A percentile compares a stretch with the other conserved stretches of the same genome.
Conservation (phyloP, 225 moss, liverwort and hornwort genomes). For the Physcomitrellopsis africana region DNA sequence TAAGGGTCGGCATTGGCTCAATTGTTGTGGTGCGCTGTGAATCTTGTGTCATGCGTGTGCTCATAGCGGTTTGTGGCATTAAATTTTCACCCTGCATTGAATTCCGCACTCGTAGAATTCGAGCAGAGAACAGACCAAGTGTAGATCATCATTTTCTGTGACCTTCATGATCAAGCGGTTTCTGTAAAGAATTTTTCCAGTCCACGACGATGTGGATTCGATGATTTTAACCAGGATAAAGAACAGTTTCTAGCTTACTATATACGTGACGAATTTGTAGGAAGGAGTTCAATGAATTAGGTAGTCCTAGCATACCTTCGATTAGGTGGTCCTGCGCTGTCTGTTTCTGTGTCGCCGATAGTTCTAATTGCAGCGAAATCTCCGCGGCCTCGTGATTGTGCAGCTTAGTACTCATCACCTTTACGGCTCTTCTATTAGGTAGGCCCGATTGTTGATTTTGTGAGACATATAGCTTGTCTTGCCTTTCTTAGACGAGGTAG, state of each 20-base stretch:
- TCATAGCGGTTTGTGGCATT: not conserved
- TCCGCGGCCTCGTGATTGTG: conserved; percentile 1
- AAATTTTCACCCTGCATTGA: not conserved
- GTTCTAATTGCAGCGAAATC: not conserved
- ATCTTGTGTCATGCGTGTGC: not conserved
- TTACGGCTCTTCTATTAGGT: not conserved
- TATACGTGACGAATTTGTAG: not conserved
- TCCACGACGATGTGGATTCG: not conserved
- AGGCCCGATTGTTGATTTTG: not conserved
- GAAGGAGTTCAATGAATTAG: not conserved
- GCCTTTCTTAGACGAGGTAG: not conserved
- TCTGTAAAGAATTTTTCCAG: not conserved
- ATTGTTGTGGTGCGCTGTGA: conserved; percentile 2
- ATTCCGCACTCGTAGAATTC: conserved; percentile 12
- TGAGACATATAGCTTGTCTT: not conserved
- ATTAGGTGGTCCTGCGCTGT: not conserved
- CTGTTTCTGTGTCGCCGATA: not conserved
- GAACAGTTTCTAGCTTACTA: not conserved
- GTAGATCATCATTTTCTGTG: not conserved
- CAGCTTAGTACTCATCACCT: not conserved
- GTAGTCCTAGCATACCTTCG: not conserved
- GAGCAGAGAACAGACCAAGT: not conserved
- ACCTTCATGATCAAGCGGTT: not conserved
- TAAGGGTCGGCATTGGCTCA: conserved; percentile 36
- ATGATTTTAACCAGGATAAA: not conserved